A percentile compares a stretch with the other conserved stretches of the same genome.
Evolutionary conservation across 331 rosid genomes (phyloP).

Genomic region (Dryas integrifolia): DNA sequence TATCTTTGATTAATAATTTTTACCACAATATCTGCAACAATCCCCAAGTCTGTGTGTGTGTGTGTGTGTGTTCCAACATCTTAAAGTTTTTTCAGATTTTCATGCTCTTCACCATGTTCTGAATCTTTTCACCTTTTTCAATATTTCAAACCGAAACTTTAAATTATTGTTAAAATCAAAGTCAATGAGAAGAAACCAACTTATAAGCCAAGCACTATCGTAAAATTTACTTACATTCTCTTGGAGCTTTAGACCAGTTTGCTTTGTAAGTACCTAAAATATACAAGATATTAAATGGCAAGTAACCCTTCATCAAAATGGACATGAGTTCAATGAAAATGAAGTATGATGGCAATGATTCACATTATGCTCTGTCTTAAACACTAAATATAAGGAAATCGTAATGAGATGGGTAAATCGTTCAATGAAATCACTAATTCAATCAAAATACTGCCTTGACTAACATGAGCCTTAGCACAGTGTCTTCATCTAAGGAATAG

Average conservation of each 20-base stretch:
- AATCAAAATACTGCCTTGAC: neutral
- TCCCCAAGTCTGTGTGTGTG: too few relatives aligned
- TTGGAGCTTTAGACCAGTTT: slow-evolving; percentile 76
- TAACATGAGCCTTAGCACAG: neutral
- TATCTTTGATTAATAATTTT: neutral
- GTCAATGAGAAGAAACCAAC: slow-evolving; percentile 22
- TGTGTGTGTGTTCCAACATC: neutral
- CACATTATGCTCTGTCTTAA: neutral
- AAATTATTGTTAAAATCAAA: neutral
- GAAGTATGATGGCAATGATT: neutral
- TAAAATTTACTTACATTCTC: slow-evolving; percentile 55
- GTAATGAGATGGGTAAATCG: neutral
- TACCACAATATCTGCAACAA: neutral
- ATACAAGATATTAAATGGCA: slow-evolving; percentile 24
- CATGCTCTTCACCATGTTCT: neutral
- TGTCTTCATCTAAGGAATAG: neutral
- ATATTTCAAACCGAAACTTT: neutral
- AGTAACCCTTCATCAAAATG: slow-evolving; percentile 1
- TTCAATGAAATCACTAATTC: neutral
- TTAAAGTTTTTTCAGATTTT: neutral
- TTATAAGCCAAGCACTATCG: neutral
- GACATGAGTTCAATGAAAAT: neutral
- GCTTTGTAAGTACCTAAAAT: slow-evolving; percentile 78
- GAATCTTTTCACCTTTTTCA: neutral
- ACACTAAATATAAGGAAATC: neutral